phyloP scores from a whole-genome alignment of 148 eudicot genomes.

The Rhododendron henanense region DNA sequence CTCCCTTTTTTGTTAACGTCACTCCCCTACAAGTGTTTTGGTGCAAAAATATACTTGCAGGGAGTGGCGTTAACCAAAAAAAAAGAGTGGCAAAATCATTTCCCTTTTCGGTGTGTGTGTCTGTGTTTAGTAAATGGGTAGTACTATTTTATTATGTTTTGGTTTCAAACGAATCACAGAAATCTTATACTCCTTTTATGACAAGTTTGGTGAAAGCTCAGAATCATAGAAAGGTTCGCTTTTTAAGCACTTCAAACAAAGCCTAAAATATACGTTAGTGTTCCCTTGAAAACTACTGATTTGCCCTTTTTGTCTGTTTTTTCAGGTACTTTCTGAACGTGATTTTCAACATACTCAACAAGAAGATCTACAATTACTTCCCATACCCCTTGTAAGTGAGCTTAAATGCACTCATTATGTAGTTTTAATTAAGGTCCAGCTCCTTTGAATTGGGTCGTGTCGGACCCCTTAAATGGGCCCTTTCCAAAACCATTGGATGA shows the following conservation, averaged over 20 bases:
- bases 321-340: constrained; percentile 93
- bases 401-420: background rate
- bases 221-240: background rate
- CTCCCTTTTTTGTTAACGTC: too few relatives aligned
- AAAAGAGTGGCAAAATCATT: too few relatives aligned
- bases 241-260: background rate
- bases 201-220: background rate
- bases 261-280: background rate
- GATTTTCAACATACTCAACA: constrained; percentile 97
- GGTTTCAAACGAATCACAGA: background rate
- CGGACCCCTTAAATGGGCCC: background rate
- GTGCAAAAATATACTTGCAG: too few relatives aligned
- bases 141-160: background rate
- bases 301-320: background rate
- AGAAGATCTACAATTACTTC: constrained; percentile 98
- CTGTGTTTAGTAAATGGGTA: background rate
- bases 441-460: background rate
- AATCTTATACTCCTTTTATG: background rate
- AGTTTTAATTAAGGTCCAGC: background rate
- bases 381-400: constrained; percentile 90
- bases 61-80: too few relatives aligned
- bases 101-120: too few relatives aligned
- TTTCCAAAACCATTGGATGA: background rate
- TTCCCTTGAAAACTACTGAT: constrained; percentile 8
- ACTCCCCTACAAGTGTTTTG: too few relatives aligned